A percentile compares a stretch with the other conserved stretches of the same genome.
Evolutionary conservation across 176 grass and related monocot genomes (phyloP).

Genomic region (Elymus sibiricus): DNA sequence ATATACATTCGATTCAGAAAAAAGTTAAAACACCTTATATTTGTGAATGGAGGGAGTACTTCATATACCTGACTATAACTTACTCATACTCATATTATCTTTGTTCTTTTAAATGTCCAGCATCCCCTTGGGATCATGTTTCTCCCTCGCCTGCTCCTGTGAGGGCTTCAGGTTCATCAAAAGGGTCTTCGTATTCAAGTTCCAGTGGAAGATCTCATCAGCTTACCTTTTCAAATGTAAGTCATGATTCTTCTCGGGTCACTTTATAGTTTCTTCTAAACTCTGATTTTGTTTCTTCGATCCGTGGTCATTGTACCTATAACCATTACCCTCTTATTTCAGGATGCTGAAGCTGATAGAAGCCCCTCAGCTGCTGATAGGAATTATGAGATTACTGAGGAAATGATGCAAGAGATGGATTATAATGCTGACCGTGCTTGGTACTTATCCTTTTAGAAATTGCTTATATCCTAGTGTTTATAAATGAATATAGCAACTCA

Average conservation of each 20-base stretch:
- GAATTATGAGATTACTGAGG: slow-evolving; percentile 71
- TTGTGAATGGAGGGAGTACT: background rate
- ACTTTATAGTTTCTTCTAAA: background rate
- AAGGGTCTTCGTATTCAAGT: slow-evolving; percentile 59
- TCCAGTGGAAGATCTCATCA: slow-evolving; percentile 70
- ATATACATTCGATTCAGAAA: no score
- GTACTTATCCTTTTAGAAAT: slow-evolving; percentile 44
- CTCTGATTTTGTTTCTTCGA: slow-evolving; percentile 13
- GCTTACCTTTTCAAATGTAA: slow-evolving; percentile 72
- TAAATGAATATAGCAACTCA: background rate
- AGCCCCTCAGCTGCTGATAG: slow-evolving; percentile 56
- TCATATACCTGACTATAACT: slow-evolving; percentile 6
- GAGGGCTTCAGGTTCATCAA: slow-evolving; percentile 77
- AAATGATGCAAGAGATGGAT: slow-evolving; percentile 96
- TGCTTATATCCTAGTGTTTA: background rate
- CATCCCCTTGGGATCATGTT: slow-evolving; percentile 78
- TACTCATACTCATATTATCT: background rate
- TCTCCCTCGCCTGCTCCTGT: slow-evolving; percentile 86
- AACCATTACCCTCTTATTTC: slow-evolving; percentile 26
- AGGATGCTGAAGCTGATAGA: slow-evolving; percentile 62
- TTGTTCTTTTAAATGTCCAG: slow-evolving; percentile 36
- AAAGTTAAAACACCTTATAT: no score
- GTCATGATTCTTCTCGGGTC: background rate
- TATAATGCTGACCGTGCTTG: slow-evolving; percentile 94
- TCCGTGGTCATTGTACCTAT: slow-evolving; percentile 2